Conservation (phyloP, 176 grass and related monocot species). For the Zea luxurians region DNA sequence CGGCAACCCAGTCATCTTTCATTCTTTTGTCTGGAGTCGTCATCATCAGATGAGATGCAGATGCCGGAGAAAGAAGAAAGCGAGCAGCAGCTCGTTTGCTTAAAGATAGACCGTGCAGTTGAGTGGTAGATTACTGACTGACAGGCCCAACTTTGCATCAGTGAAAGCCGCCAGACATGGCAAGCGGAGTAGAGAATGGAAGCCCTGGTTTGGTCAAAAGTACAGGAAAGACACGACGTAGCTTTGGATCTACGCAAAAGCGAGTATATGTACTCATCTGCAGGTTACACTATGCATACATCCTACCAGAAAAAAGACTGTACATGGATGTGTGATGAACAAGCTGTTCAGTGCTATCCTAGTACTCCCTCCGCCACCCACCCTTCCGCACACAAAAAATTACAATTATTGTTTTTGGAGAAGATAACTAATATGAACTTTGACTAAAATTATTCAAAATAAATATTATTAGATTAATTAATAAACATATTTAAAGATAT, state of each 20-base stretch:
- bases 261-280: slow-evolving; percentile 19
- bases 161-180: slow-evolving; percentile 33
- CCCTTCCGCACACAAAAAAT: too few species aligned
- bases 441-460: too few species aligned
- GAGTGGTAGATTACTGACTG: slow-evolving; percentile 22
- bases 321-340: background rate
- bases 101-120: background rate
- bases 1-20: background rate
- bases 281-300: slow-evolving; percentile 4
- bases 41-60: slow-evolving; percentile 7
- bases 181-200: slow-evolving; percentile 21
- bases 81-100: background rate
- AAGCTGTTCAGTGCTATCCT: background rate
- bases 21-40: background rate
- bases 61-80: background rate
- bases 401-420: too few species aligned
- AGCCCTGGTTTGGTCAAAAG: slow-evolving; percentile 25
- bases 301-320: background rate
- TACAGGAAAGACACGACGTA: slow-evolving; percentile 1
- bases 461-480: too few species aligned
- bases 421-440: too few species aligned
- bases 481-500: too few species aligned
- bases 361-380: too few species aligned
- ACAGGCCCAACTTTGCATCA: slow-evolving; percentile 25
- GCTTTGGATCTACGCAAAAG: slow-evolving; percentile 50